These are phyloP conservation scores for Vanrija sp. DNA, from an alignment of 1,284 basidiomycete species.

Conservation along the genomic window DNA sequence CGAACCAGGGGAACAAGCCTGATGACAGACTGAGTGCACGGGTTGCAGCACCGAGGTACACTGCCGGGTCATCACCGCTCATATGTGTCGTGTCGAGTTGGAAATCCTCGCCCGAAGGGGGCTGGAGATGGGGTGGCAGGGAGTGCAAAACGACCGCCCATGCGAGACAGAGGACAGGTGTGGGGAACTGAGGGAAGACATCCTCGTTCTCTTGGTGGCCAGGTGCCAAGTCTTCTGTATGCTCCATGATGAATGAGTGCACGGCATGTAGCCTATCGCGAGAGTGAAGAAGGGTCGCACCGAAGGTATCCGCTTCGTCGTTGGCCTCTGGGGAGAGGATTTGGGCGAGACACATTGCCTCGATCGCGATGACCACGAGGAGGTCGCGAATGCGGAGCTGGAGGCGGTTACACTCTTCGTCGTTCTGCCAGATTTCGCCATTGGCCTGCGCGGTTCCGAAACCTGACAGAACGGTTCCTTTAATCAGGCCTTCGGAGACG, in stretches of 20 bases:
- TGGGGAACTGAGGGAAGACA: slow-evolving; percentile 27
- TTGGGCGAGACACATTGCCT: slow-evolving; percentile 32
- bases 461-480: slow-evolving; percentile 31
- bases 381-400: slow-evolving; percentile 35
- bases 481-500: slow-evolving; percentile 37
- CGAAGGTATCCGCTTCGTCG: slow-evolving; percentile 14
- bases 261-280: slow-evolving; percentile 29
- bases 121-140: slow-evolving; percentile 23
- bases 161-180: slow-evolving; percentile 40
- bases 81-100: slow-evolving; percentile 17
- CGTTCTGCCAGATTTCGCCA: slow-evolving; percentile 37
- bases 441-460: slow-evolving; percentile 42
- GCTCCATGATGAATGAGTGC: slow-evolving; percentile 33
- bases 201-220: neutral
- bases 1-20: slow-evolving; percentile 40
- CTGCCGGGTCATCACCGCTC: slow-evolving; percentile 11
- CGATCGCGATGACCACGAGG: slow-evolving; percentile 34
- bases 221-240: slow-evolving; percentile 23
- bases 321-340: slow-evolving; percentile 27
- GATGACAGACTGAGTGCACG: slow-evolving; percentile 30
- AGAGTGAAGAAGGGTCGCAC: slow-evolving; percentile 27
- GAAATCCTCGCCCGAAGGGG: slow-evolving; percentile 20
- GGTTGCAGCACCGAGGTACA: slow-evolving; percentile 28
- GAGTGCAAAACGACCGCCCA: slow-evolving; percentile 41
- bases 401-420: slow-evolving; percentile 25